Conservation (phyloP, 768 basidiomycete species). For the Kwoniella newhampshirensis region DNA sequence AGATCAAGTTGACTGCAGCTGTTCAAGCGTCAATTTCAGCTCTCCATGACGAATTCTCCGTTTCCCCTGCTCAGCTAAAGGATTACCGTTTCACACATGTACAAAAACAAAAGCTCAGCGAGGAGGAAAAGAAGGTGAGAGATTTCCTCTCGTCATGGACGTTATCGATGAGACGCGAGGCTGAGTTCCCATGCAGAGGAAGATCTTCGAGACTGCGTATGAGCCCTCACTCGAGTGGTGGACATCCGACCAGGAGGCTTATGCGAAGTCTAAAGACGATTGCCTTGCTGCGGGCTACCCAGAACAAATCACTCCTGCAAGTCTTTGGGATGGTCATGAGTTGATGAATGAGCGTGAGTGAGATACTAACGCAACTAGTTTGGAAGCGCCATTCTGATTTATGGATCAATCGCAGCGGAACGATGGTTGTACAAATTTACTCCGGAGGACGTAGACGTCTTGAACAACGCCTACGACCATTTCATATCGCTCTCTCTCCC, state of each 20-base stretch:
- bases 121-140: slow-evolving; percentile 8
- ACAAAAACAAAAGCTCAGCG: no score
- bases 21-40: no score
- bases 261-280: slow-evolving; percentile 23
- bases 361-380: not conserved
- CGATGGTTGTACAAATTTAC: slow-evolving; percentile 31
- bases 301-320: slow-evolving; percentile 11
- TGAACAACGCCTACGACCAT: slow-evolving; percentile 26
- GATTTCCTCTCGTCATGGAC: not conserved
- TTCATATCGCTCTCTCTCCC: slow-evolving; percentile 21
- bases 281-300: slow-evolving; percentile 26
- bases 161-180: not conserved
- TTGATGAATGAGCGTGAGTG: slow-evolving; percentile 31
- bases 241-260: slow-evolving; percentile 23
- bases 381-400: not conserved
- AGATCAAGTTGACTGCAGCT: no score
- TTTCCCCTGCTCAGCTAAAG: no score
- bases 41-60: no score
- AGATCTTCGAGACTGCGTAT: slow-evolving; percentile 21
- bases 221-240: slow-evolving; percentile 29
- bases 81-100: no score
- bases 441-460: slow-evolving; percentile 12
- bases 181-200: not conserved
- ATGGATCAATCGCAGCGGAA: slow-evolving; percentile 12
- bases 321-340: slow-evolving; percentile 30